Conservation (phyloP, 495 filamentous ascomycete genomes). For the Pyrenula aspistea region DNA sequence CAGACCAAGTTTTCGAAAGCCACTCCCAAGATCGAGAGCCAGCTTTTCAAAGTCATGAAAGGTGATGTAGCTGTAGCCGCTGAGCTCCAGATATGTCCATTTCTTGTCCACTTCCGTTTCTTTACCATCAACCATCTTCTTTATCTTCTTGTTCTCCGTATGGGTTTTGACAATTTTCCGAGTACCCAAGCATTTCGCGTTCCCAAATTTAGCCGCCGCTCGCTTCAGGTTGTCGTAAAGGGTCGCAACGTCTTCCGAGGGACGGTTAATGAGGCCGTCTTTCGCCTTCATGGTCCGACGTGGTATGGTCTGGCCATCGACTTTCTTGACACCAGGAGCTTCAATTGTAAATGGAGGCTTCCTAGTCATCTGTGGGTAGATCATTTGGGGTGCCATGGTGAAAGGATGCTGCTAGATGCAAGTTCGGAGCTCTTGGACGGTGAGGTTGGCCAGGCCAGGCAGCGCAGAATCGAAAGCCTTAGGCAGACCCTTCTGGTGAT, state of each 20-base stretch:
- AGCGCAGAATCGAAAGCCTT: background rate
- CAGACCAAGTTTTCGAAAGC: conserved; percentile 71
- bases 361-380: conserved; percentile 51
- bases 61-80: conserved; percentile 71
- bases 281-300: conserved; percentile 64
- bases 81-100: conserved; percentile 93
- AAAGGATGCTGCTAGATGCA: no score
- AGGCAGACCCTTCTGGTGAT: background rate
- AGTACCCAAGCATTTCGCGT: conserved; percentile 72
- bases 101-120: conserved; percentile 87
- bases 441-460: background rate
- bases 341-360: conserved; percentile 66
- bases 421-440: no score
- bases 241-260: conserved; percentile 64
- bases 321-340: conserved; percentile 54
- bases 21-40: conserved; percentile 60
- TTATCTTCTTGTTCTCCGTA: conserved; percentile 88
- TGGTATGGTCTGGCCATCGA: conserved; percentile 84
- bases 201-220: conserved; percentile 72
- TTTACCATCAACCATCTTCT: conserved; percentile 87
- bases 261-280: conserved; percentile 53
- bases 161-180: conserved; percentile 76
- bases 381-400: conserved; percentile 10
- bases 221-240: conserved; percentile 75
- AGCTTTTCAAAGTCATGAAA: conserved; percentile 82